Conservation (phyloP, 371 early-diverging fungal species). For the Apophysomyces elegans region DNA sequence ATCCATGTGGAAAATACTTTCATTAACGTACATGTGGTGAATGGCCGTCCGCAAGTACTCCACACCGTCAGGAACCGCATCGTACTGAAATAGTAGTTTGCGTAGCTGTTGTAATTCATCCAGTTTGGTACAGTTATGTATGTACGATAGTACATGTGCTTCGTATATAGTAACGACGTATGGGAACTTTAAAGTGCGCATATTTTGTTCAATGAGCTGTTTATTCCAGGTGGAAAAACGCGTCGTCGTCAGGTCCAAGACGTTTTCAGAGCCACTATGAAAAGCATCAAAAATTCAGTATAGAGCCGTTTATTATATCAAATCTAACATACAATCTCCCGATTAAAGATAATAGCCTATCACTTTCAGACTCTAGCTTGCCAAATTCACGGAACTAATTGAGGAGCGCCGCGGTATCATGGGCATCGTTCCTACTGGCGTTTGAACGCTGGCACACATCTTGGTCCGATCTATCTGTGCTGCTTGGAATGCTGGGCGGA, state of each 20-base stretch:
- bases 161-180: background rate
- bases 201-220: background rate
- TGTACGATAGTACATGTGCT: slow-evolving; percentile 1
- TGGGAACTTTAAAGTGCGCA: background rate
- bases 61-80: background rate
- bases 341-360: background rate
- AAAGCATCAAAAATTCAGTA: slow-evolving; percentile 1
- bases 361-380: background rate
- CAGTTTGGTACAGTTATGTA: background rate
- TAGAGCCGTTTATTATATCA: background rate
- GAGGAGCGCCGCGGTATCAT: background rate
- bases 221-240: background rate
- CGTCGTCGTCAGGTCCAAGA: slow-evolving; percentile 1
- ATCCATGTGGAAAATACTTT: background rate
- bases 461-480: too few species aligned
- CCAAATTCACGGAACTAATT: background rate
- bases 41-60: slow-evolving; percentile 2
- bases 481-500: too few species aligned
- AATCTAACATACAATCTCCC: background rate
- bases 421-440: too few species aligned
- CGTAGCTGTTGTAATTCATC: background rate
- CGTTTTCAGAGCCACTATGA: background rate
- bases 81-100: background rate
- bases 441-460: too few species aligned
- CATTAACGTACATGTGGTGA: slow-evolving; percentile 3